Base-by-base conservation (phyloP, 257 asterid species). In the Thymus mandschuricus region DNA sequence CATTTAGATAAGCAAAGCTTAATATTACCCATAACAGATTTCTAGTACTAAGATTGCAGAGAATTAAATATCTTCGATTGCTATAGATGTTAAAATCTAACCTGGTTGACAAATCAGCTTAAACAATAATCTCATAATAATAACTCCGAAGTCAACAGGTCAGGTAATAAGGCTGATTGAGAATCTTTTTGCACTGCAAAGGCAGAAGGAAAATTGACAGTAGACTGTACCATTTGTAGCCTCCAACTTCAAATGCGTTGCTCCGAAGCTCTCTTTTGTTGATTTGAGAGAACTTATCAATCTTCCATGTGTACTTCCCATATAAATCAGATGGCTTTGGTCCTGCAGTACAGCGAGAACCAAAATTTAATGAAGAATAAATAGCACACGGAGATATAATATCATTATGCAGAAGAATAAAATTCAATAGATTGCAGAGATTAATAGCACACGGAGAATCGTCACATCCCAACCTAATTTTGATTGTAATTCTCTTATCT, bases 251-350 rank as follows among this genome's bases (percentile, higher is more conserved):
- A 80, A 86, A 86, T 57, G 85, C 83, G 67, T 79, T 77, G 78
- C 89, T 82, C 66, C 86, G 81, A 48, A 84, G 87, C 72, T 86
- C 92, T 75, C 87, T 72, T 81, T 84, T 84, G 77, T 80, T 84
- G 34, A 82, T 78, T 77, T 84, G 87, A 44, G 87, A 78, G 71
- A 80, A 86, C 51, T 86, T 84, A 27, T 86, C 83, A 56, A 86
- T 84, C 78, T 84, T 84, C 92, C 92, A 86, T 1, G 89, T 84
- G 61, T 80, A 60, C 69, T 75, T 84, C 70, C 89, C 92, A 73
- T 76, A 84, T 41, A 86, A 81, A 9, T 82, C 85, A 1, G 85
- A 72, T 75, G 88, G 92, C 72, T 77, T 82, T 34, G 75, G 80
- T 67, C 86, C 89, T 86, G 88, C 76, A 84, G 69, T 50, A 66